Percentiles rank a stretch among this genome's conserved stretches.
Conservation (phyloP, 2,329 filamentous ascomycete species). For the Tolypocladium cylindrosporum region DNA sequence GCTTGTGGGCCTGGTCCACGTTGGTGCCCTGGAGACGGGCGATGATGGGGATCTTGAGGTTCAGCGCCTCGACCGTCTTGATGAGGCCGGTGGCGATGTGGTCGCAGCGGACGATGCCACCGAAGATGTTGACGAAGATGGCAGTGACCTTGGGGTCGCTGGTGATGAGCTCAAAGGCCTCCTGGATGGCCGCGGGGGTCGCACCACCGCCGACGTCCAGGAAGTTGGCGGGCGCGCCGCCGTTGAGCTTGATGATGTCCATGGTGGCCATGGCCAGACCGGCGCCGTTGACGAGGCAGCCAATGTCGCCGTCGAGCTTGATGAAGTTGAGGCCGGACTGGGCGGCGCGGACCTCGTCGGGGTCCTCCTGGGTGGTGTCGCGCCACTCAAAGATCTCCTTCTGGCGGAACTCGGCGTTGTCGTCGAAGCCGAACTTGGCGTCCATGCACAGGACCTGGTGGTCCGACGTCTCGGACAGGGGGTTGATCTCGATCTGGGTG, state of each 20-base stretch:
- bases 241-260: slow-evolving; percentile 99
- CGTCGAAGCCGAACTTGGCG: slow-evolving; percentile 96
- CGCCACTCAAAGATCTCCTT: slow-evolving; percentile 92
- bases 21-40: slow-evolving; percentile 97
- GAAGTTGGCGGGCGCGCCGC: slow-evolving; percentile 94
- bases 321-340: slow-evolving; percentile 98
- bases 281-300: slow-evolving; percentile 97
- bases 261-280: slow-evolving; percentile 99
- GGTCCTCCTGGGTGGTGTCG: slow-evolving; percentile 90
- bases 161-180: slow-evolving; percentile 97
- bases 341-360: slow-evolving; percentile 94
- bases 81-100: slow-evolving; percentile 95
- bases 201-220: slow-evolving; percentile 96
- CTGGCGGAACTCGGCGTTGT: slow-evolving; percentile 98
- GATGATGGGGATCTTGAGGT: slow-evolving; percentile 94
- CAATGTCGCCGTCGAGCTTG: slow-evolving; percentile 98
- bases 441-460: slow-evolving; percentile 99
- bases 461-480: slow-evolving; percentile 93
- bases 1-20: slow-evolving; percentile 86
- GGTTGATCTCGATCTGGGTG: slow-evolving; percentile 99
- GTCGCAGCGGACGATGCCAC: slow-evolving; percentile 96
- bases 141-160: slow-evolving; percentile 96
- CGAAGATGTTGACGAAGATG: slow-evolving; percentile 99
- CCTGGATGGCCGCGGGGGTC: slow-evolving; percentile 90
- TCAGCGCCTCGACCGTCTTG: slow-evolving; percentile 87